Evolutionary conservation across 2,329 filamentous ascomycete species (phyloP).

Genomic region (Monosporascus cannonballus): DNA sequence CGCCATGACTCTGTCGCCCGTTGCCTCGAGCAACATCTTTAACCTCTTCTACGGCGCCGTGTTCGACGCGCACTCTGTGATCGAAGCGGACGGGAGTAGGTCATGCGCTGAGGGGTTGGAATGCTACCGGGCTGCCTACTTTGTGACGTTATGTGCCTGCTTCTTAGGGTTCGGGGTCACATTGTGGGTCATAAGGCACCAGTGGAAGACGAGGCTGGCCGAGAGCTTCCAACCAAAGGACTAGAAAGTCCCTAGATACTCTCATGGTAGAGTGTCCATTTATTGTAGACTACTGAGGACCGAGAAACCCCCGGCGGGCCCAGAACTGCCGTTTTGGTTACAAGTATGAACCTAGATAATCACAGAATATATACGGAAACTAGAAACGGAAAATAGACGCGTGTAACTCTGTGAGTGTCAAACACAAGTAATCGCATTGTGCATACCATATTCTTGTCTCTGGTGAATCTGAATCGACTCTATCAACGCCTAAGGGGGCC

Average conservation of each 20-base stretch:
- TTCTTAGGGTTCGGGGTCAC: slow-evolving; percentile 62
- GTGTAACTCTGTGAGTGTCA: no score
- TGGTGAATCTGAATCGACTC: no score
- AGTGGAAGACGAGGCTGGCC: slow-evolving; percentile 35
- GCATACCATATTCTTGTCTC: no score
- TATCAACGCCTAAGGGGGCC: no score
- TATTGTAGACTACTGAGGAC: no score
- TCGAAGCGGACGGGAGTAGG: slow-evolving; percentile 62
- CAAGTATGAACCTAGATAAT: no score
- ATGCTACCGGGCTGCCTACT: slow-evolving; percentile 80
- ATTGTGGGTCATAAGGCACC: slow-evolving; percentile 62
- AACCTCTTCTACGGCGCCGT: slow-evolving; percentile 84
- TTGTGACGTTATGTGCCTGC: slow-evolving; percentile 69
- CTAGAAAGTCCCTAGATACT: background rate
- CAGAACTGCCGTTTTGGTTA: background rate
- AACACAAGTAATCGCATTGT: no score
- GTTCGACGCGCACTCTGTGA: slow-evolving; percentile 72
- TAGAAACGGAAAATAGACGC: no score
- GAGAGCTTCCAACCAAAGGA: background rate
- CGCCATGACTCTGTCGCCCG: slow-evolving; percentile 83
- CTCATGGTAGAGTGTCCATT: no score
- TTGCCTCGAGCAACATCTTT: slow-evolving; percentile 84
- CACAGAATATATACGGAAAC: no score
- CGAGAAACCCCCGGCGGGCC: background rate
- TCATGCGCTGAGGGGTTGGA: slow-evolving; percentile 70